phyloP scores from a whole-genome alignment of 306 rosid genomes.

The Citrullus mucosospermus region DNA sequence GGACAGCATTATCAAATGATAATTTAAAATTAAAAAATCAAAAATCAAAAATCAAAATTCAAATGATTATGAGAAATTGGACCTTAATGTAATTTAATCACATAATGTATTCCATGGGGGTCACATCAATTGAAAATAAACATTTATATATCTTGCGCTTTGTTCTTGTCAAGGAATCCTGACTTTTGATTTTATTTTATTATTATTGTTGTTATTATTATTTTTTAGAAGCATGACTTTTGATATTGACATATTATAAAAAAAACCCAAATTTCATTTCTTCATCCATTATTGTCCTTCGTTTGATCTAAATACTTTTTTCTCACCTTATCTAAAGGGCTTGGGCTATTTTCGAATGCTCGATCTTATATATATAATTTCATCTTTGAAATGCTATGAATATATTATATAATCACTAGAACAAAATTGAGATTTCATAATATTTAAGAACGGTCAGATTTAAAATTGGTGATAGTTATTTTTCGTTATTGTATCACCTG shows the following conservation, averaged over 20 bases:
- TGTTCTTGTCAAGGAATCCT: too few relatives aligned
- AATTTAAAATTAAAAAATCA: too few relatives aligned
- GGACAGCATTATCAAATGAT: too few relatives aligned
- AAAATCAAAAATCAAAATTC: too few relatives aligned
- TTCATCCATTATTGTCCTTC: neutral
- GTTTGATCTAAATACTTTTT: neutral
- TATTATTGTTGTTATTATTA: too few relatives aligned
- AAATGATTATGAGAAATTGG: too few relatives aligned
- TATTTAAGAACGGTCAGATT: too few relatives aligned
- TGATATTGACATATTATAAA: neutral
- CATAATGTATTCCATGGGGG: neutral
- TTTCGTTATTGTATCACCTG: too few relatives aligned
- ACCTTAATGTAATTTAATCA: neutral
- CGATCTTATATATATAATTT: neutral
- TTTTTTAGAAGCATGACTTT: neutral
- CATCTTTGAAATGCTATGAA: neutral
- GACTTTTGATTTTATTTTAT: too few relatives aligned
- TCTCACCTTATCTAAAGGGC: neutral
- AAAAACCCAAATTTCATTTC: neutral
- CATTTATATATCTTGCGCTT: neutral
- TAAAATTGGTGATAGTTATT: too few relatives aligned
- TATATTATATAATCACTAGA: neutral
- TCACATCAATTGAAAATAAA: neutral
- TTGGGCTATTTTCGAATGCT: neutral
- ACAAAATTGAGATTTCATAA: too few relatives aligned